Percentiles rank a stretch among this genome's conserved stretches.
phyloP scores from a whole-genome alignment of 805 yeast genomes.

The Clavispora phyllophila region DNA sequence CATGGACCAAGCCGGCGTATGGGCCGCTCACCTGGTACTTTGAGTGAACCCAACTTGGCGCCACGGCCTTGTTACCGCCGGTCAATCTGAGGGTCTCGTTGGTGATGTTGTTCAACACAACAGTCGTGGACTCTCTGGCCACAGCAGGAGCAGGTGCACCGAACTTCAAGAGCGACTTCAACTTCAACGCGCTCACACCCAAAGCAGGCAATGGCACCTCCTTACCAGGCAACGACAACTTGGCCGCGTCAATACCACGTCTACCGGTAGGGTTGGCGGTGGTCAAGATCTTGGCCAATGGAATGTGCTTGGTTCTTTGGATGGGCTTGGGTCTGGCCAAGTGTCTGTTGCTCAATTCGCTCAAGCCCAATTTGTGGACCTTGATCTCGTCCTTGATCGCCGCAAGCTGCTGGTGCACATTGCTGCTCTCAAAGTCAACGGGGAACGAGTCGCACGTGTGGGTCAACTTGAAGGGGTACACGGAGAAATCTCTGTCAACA shows the following conservation, averaged over 20 bases:
- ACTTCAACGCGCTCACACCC: conserved; percentile 64
- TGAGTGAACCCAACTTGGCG: conserved; percentile 88
- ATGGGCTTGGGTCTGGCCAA: conserved; percentile 71
- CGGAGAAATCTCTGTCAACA: conserved; percentile 72
- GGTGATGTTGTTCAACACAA: conserved; percentile 46
- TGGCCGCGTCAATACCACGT: conserved; percentile 60
- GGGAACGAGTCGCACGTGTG: conserved; percentile 66
- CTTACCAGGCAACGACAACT: conserved; percentile 65
- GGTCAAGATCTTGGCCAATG: conserved; percentile 60
- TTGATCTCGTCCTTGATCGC: conserved; percentile 49
- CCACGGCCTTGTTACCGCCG: conserved; percentile 66
- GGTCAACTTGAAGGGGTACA: conserved; percentile 85
- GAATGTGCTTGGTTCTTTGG: conserved; percentile 65
- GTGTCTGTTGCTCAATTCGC: conserved; percentile 76
- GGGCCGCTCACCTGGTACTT: conserved; percentile 54
- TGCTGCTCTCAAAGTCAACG: conserved; percentile 31
- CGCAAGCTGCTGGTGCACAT: conserved; percentile 37
- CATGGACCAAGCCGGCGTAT: conserved; percentile 41
- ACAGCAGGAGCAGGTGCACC: conserved; percentile 48
- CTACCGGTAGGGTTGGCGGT: conserved; percentile 63
- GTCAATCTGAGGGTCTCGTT: conserved; percentile 70
- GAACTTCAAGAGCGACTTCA: conserved; percentile 54
- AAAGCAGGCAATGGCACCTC: conserved; percentile 72
- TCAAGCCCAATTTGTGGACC: conserved; percentile 66
- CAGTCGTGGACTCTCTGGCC: conserved; percentile 77